Evolutionary conservation across 1,284 basidiomycete species (phyloP), one percentile per base, ranked within the genome.

Genomic region (Fereydounia khargensis): DNA sequence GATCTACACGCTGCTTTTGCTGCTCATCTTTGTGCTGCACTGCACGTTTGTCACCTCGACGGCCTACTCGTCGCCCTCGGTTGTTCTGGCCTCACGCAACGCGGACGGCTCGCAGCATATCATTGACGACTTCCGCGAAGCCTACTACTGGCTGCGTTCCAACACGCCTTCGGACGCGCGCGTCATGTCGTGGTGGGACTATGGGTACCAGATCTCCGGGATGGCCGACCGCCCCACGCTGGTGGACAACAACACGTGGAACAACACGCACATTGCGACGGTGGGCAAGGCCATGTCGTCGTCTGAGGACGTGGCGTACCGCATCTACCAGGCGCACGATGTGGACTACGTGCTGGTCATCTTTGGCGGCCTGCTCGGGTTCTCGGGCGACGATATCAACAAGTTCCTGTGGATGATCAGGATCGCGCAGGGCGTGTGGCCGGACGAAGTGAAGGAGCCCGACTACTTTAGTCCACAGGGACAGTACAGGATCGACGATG

Each of bases 161-260:
- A 99, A 98, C 80, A 99, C 95, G 2, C 82, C 86, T 3, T 80
- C 89, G 76, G 86, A 90, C 61, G 85, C 91, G 11, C 92, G 97
- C 35, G 85, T 98, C 28, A 94, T 95, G 90, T 91, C 88, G 62
- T 99, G 95, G 95, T 98, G 95, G 95, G 95, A 99, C 79, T 99
- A 98, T 70, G 95, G 95, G 17, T 98, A 98, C 77, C 94, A 98
- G 79, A 96, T 98, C 72, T 90, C 92, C 33, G 95, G 95, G 38
- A 96, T 98, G 89, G 91, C 95, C 10, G 91, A 97, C 79, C 82
- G 95, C 33, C 85, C 89, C n/a, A 95, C 91, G 2, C 80, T 99
- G 49, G 95, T 98, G 9, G 95, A 98, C 78, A 98, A 98, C 81
- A 98, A 98, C 77, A 99, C 95, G 1, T 99, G 95, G 95, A 98